Conservation (phyloP, 805 yeast genomes). For the Teunomyces funiuensis region DNA sequence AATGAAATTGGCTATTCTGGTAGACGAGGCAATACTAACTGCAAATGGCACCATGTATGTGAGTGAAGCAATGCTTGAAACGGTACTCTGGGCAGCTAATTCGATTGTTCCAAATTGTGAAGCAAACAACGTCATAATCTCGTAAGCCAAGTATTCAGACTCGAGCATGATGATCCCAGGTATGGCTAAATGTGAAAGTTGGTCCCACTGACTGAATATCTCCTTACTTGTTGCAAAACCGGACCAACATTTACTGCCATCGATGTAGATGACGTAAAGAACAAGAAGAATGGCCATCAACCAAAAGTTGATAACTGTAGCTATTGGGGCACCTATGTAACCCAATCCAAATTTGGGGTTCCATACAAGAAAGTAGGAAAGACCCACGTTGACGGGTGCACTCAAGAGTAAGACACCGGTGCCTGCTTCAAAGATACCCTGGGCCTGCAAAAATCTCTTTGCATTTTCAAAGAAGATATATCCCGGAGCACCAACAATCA, state of each 20-base stretch:
- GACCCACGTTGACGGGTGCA: constrained; percentile 41
- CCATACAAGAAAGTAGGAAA: constrained; percentile 46
- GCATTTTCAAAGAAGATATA: constrained; percentile 43
- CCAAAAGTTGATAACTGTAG: constrained; percentile 44
- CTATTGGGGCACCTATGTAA: constrained; percentile 44
- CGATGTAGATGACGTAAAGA: constrained; percentile 40
- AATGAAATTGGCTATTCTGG: constrained; percentile 45
- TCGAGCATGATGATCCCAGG: constrained; percentile 49
- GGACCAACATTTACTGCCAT: constrained; percentile 71
- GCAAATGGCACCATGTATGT: constrained; percentile 49
- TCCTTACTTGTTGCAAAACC: constrained; percentile 47
- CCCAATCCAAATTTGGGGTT: constrained; percentile 39
- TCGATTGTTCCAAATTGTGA: constrained; percentile 49
- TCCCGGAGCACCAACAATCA: constrained; percentile 42
- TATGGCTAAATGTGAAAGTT: constrained; percentile 36
- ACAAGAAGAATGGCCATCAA: constrained; percentile 37
- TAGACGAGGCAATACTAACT: constrained; percentile 43
- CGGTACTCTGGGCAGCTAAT: constrained; percentile 53
- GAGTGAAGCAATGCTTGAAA: constrained; percentile 46
- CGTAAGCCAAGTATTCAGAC: constrained; percentile 47
- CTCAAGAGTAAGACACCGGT: constrained; percentile 42
- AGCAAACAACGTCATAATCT: constrained; percentile 46
- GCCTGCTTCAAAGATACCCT: constrained; percentile 49
- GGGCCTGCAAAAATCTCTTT: constrained; percentile 45
- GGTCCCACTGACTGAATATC: constrained; percentile 36